phyloP scores from a whole-genome alignment of 257 asterid genomes.

The Capsicum chinense region DNA sequence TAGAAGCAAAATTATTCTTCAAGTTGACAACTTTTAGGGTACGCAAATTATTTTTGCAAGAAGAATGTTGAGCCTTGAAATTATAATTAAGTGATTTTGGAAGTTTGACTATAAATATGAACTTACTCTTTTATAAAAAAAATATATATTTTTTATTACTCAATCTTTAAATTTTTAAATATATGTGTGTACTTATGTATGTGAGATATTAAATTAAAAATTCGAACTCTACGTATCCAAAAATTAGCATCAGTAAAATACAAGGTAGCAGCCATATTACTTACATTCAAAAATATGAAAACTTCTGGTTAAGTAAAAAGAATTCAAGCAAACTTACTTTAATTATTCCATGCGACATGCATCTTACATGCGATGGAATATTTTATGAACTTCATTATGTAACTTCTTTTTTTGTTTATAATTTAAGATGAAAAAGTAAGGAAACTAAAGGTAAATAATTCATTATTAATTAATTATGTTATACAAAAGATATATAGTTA shows the following conservation, averaged over 20 bases:
- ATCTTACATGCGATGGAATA: constrained; percentile 23
- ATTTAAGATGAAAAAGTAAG: constrained; percentile 12
- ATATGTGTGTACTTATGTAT: too few species aligned
- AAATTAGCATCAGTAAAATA: not conserved
- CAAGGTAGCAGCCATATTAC: not conserved
- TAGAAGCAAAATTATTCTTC: too few species aligned
- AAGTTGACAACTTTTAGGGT: too few species aligned
- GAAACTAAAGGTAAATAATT: constrained; percentile 27
- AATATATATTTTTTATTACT: too few species aligned
- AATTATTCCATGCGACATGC: constrained; percentile 21
- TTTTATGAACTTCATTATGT: constrained; percentile 21
- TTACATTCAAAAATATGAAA: not conserved
- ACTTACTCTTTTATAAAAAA: too few species aligned
- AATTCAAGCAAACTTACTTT: not conserved
- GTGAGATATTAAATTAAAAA: too few species aligned
- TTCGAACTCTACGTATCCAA: not conserved
- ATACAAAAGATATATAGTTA: constrained; percentile 16
- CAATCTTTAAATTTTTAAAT: too few species aligned
- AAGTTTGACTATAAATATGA: too few species aligned
- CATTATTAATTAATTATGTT: constrained; percentile 29
- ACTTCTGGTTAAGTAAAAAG: not conserved
- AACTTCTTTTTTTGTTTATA: constrained; percentile 4
- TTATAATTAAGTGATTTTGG: too few species aligned
- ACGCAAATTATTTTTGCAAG: too few species aligned
- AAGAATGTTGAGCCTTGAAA: too few species aligned